Evolutionary conservation across 495 filamentous ascomycete genomes (phyloP), one percentile per base, ranked within the genome.

Genomic region (Xylona heveae): DNA sequence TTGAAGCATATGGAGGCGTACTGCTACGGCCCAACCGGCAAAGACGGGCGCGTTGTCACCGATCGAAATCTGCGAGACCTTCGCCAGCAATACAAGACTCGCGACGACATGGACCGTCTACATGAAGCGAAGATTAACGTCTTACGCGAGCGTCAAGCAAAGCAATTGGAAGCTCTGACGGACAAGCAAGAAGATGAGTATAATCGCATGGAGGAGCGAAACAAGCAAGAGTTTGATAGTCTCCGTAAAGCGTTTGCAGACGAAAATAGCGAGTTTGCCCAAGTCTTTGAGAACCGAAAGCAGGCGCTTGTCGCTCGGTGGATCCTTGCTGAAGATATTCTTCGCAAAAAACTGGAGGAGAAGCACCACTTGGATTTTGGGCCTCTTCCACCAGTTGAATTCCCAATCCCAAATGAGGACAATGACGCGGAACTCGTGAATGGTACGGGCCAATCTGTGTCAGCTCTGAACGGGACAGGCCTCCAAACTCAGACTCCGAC

Each of bases 1-100:
- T 64, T 83, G 21, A 68, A 68, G 42, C 64, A 83, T 36, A 81
- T 83, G 77, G 76, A 81, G 46, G 72, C 70, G 2, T 83, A 79
- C 43, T 75, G 75, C 48, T 60, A 64, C 37, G 71, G 65, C 30
- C 53, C 62, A 2, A 62, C 58, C 30, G 46, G 8, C 20, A 30
- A 30, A 17, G 28, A 16, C 14, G 19, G 19, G 28, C 8, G 8
- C 8, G 28, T 52, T 0, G 65, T 77, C 12, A 75, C 70, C 9
- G 58, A 66, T 36, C 52, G 57, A 31, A 59, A 74, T 36, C 46
- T 58, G 24, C 52, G 61, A 24, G 74, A 81, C 43, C 57, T 85
- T 1, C 63, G 66, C 15, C 71, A 78, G 42, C 71, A 82, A 44
- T 74, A 79, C 37, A 69, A 64, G 39, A 46, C 66, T 23, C 65